Evolutionary conservation across 495 filamentous ascomycete genomes (phyloP).

Genomic region (Annulohypoxylon moriforme): DNA sequence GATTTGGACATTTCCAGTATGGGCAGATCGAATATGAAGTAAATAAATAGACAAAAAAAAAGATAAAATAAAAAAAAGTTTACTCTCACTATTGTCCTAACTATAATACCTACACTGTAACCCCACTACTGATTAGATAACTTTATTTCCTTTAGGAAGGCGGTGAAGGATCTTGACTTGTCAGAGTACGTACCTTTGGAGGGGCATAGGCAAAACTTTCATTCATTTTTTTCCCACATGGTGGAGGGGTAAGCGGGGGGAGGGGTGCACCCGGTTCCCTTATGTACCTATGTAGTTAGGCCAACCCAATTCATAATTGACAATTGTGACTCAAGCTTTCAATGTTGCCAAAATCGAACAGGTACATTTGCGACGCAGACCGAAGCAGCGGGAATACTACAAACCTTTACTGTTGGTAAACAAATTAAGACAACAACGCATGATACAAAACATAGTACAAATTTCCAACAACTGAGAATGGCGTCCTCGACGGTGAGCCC

Average conservation of each 20-base stretch:
- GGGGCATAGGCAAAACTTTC: slow-evolving; percentile 9
- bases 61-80: slow-evolving; percentile 20
- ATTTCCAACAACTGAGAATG: slow-evolving; percentile 36
- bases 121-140: slow-evolving; percentile 32
- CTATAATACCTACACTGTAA: background rate
- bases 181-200: background rate
- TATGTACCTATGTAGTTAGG: slow-evolving; percentile 6
- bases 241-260: slow-evolving; percentile 10
- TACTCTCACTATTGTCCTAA: background rate
- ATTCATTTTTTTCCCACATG: background rate
- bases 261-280: slow-evolving; percentile 1
- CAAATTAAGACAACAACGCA: background rate
- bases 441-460: slow-evolving; percentile 54
- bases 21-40: background rate
- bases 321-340: slow-evolving; percentile 28
- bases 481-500: slow-evolving; percentile 37
- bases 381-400: background rate
- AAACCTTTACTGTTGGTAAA: background rate
- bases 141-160: slow-evolving; percentile 16
- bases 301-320: slow-evolving; percentile 22
- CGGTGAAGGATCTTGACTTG: slow-evolving; percentile 2
- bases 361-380: background rate
- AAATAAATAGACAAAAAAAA: background rate
- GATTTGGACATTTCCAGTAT: background rate
- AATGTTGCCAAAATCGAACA: background rate